Evolutionary conservation across 768 basidiomycete species (phyloP).

Genomic region (Erythrobasidium yunnanense): DNA sequence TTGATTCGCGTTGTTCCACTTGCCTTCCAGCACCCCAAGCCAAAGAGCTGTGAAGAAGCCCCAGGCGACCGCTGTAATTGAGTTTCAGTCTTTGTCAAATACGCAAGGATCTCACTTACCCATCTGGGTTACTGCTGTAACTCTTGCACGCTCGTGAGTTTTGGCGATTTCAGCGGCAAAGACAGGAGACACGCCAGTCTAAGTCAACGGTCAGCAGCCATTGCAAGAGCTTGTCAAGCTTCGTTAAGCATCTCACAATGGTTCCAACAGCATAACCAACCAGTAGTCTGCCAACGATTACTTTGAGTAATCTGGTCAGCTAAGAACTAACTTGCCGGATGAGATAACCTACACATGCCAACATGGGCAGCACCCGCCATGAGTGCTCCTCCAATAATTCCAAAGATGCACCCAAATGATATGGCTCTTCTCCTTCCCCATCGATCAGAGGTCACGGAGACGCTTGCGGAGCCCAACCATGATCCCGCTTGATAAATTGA

Average conservation of each 20-base stretch:
- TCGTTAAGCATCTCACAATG: no score
- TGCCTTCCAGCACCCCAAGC: background rate
- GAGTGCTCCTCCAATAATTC: background rate
- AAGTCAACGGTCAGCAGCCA: no score
- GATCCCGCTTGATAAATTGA: slow-evolving; percentile 25
- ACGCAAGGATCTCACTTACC: background rate
- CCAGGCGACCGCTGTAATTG: background rate
- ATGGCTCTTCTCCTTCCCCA: slow-evolving; percentile 1
- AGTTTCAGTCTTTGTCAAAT: background rate
- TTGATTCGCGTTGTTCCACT: background rate
- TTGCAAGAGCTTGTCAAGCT: no score
- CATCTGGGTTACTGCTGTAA: background rate
- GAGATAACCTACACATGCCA: no score
- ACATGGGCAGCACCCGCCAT: slow-evolving; percentile 21
- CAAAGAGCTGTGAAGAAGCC: slow-evolving; percentile 14
- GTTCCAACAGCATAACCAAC: slow-evolving; percentile 16
- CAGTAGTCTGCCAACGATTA: slow-evolving; percentile 11
- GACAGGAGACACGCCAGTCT: slow-evolving; percentile 11
- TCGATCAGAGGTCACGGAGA: background rate
- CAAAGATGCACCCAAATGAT: background rate
- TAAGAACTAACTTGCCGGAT: no score
- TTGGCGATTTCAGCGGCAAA: slow-evolving; percentile 20
- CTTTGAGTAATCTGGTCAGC: no score
- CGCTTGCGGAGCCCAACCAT: slow-evolving; percentile 13
- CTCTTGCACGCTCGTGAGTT: slow-evolving; percentile 11